A percentile compares a stretch with the other conserved stretches of the same genome.
These are phyloP conservation scores for Spathaspora girioi DNA, from an alignment of 805 yeast genomes.

Conservation along the genomic window DNA sequence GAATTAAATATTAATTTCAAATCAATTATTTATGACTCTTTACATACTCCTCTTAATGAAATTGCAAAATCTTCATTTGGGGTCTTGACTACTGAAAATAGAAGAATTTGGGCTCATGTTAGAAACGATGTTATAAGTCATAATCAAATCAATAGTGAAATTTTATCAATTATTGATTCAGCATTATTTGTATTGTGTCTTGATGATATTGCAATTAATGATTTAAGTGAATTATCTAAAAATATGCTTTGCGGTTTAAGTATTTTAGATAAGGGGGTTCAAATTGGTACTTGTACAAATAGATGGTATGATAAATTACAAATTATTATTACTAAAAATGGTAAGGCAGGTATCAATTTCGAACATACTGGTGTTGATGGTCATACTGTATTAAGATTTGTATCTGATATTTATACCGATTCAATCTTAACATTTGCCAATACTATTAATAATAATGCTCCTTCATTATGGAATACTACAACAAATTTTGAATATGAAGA, in stretches of 20 bases:
- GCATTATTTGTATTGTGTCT: slow-evolving; percentile 81
- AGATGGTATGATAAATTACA: slow-evolving; percentile 94
- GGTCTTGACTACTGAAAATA: slow-evolving; percentile 83
- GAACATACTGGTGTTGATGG: slow-evolving; percentile 97
- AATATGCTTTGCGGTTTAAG: slow-evolving; percentile 88
- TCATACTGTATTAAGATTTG: slow-evolving; percentile 85
- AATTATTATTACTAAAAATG: slow-evolving; percentile 80
- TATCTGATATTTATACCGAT: slow-evolving; percentile 87
- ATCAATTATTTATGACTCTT: slow-evolving; percentile 73
- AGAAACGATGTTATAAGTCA: slow-evolving; percentile 47
- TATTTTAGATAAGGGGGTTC: slow-evolving; percentile 76
- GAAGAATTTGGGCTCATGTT: slow-evolving; percentile 81
- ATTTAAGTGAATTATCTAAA: slow-evolving; percentile 64
- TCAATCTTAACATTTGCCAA: slow-evolving; percentile 84
- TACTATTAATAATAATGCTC: slow-evolving; percentile 71
- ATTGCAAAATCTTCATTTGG: slow-evolving; percentile 80
- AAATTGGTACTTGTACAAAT: slow-evolving; percentile 90
- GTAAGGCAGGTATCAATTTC: slow-evolving; percentile 89
- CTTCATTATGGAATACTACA: slow-evolving; percentile 54
- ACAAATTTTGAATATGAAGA: slow-evolving; percentile 29
- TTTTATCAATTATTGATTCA: slow-evolving; percentile 70
- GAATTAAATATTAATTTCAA: slow-evolving; percentile 74
- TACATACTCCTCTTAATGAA: slow-evolving; percentile 48
- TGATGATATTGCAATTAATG: slow-evolving; percentile 69
- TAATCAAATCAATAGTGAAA: slow-evolving; percentile 60